A percentile compares a stretch with the other conserved stretches of the same genome.
Evolutionary conservation across 1,284 basidiomycete genomes (phyloP).

Genomic region (Caloboletus firmus): DNA sequence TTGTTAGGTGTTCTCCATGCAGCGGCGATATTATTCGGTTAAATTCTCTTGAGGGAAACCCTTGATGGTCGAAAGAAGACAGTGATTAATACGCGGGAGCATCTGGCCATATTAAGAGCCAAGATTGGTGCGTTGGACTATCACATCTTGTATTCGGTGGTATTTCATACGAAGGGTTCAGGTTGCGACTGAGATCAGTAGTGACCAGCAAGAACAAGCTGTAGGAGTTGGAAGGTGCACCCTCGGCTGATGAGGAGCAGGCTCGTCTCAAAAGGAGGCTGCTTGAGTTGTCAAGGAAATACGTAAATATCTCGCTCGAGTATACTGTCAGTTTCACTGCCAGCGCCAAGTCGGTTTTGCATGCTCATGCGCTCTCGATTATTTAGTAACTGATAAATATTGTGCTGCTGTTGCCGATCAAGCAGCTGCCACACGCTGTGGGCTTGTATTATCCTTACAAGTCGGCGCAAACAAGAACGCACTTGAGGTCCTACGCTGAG

Average conservation of each 20-base stretch:
- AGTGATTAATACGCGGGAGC: slow-evolving; percentile 39
- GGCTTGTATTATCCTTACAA: slow-evolving; percentile 66
- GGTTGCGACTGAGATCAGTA: slow-evolving; percentile 22
- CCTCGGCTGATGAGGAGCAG: slow-evolving; percentile 58
- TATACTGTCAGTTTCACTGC: slow-evolving; percentile 51
- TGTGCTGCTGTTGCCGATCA: slow-evolving; percentile 58
- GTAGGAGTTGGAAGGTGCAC: slow-evolving; percentile 45
- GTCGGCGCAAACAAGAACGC: slow-evolving; percentile 63
- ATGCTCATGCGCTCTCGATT: not conserved
- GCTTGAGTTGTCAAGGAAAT: slow-evolving; percentile 49
- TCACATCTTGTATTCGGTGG: no score
- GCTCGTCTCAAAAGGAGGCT: slow-evolving; percentile 49
- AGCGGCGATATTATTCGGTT: not conserved
- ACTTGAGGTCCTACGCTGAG: slow-evolving; percentile 55
- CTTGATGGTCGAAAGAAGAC: slow-evolving; percentile 45
- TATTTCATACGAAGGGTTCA: slow-evolving; percentile 9
- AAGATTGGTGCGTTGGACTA: slow-evolving; percentile 48
- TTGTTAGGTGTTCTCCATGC: slow-evolving; percentile 33
- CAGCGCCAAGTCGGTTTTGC: not conserved
- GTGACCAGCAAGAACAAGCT: slow-evolving; percentile 44
- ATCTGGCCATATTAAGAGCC: slow-evolving; percentile 34
- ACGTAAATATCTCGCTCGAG: slow-evolving; percentile 55
- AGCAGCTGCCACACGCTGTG: slow-evolving; percentile 52
- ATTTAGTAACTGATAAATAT: slow-evolving; percentile 55
- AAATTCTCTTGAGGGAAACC: slow-evolving; percentile 37